A percentile compares a stretch with the other conserved stretches of the same genome.
These are phyloP conservation scores for Beauveria sp. DNA, from an alignment of 2,329 filamentous ascomycete species.

Conservation along the genomic window DNA sequence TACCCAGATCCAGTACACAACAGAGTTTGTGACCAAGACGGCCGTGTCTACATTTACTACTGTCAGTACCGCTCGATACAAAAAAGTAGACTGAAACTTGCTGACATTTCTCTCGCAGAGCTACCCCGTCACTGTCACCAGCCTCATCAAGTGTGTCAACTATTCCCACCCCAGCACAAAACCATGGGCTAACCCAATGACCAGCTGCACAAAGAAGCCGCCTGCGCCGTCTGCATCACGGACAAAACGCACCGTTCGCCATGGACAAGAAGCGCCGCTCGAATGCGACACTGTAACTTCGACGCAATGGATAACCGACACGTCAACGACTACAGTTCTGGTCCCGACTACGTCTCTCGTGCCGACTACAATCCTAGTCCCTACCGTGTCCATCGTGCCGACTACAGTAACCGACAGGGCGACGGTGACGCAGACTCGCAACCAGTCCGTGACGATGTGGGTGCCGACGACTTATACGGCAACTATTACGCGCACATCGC, in stretches of 20 bases:
- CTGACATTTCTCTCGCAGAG: slow-evolving; percentile 6
- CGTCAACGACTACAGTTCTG: slow-evolving; percentile 1
- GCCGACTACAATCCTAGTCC: slow-evolving; percentile 1
- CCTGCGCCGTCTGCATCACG: background rate
- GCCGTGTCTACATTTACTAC: background rate
- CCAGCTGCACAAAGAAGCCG: slow-evolving; percentile 4
- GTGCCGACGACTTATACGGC: slow-evolving; percentile 6
- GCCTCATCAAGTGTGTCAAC: slow-evolving; percentile 7
- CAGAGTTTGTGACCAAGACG: background rate
- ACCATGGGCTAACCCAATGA: background rate
- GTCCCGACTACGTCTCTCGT: background rate
- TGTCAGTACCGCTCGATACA: background rate
- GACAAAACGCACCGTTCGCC: background rate
- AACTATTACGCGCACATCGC: background rate
- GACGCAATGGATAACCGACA: too few relatives aligned
- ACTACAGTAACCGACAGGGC: background rate
- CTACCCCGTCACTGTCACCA: slow-evolving; percentile 11
- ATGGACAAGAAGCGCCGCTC: background rate
- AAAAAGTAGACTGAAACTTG: background rate
- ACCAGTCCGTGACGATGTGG: slow-evolving; percentile 5
- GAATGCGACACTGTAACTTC: slow-evolving; percentile 7
- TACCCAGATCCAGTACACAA: background rate
- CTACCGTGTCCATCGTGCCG: background rate
- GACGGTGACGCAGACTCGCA: background rate
- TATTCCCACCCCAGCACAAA: background rate